Evolutionary conservation across 148 eudicot species (phyloP), one percentile per base, ranked within the genome.

Genomic region (Silene latifolia): DNA sequence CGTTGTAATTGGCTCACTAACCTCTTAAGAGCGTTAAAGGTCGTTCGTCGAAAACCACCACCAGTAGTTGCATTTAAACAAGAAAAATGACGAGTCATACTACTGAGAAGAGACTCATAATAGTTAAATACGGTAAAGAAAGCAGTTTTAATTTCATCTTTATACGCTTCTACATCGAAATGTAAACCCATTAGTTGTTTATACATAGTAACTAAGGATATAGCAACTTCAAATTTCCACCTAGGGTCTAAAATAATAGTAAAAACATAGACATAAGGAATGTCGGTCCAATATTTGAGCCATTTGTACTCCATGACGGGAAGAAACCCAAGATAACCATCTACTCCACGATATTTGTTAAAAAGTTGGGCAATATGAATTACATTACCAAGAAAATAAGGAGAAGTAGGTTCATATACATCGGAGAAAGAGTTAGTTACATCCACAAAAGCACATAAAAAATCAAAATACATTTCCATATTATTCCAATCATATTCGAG

Each of bases 241-340:
- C 65, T 7, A 61, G 65, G 13, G 27, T 61, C 64, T 61, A 61
- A 60, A 60, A 60, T 60, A 13, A 21, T 60, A 60, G 64, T n/a
- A n/a, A 12, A 60, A 61, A 61, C 65, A 5, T 19, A 24, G 7
- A 24, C 20, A 61, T 61, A 19, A 61, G 65, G 65, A 20, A 61
- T 19, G 10, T 61, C 20, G 20, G 65, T 0, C 65, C 23, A 61
- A 61, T 61, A 61, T 4, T 61, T 1, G 25, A 61, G 65, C 18
- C 18, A 61, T 2, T 19, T 61, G 18, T 19, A 5, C 14, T 61
- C 65, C 25, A 61, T 19, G 15, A 14, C 20, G 3, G 65, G 25
- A 15, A 61, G 27, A 24, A 61, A 61, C 65, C 65, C 11, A 27
- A 27, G 29, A 27, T 27, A 27, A 27, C 29, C 29, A 27, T 27